Percentiles rank a stretch among this genome's conserved stretches.
Conservation (phyloP, 768 basidiomycete species). For the Amanita rimosa region DNA sequence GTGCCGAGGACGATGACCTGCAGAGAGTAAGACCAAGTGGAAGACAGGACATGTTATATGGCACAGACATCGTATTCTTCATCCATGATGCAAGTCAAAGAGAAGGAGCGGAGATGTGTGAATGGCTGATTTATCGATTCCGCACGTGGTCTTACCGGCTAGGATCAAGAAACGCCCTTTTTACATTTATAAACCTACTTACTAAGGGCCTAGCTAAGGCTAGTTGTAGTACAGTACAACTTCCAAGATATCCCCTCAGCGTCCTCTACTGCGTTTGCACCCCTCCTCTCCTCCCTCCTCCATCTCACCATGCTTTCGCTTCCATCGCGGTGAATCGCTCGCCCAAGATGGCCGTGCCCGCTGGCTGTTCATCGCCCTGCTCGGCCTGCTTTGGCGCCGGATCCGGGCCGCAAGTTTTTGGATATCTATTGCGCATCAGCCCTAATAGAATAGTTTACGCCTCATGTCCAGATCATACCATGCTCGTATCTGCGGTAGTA, state of each 20-base stretch:
- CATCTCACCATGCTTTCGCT: constrained; percentile 1
- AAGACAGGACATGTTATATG: background rate
- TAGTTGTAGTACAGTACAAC: background rate
- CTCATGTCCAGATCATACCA: constrained; percentile 23
- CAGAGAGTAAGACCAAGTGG: constrained; percentile 9
- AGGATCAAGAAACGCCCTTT: background rate
- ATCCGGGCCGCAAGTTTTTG: constrained; percentile 27
- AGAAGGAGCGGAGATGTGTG: background rate
- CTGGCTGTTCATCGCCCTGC: background rate
- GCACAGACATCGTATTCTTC: constrained; percentile 88
- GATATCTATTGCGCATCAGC: constrained; percentile 16
- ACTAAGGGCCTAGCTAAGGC: too few relatives aligned
- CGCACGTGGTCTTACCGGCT: constrained; percentile 6
- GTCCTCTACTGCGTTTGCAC: constrained; percentile 3
- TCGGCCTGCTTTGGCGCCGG: background rate
- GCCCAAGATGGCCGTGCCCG: constrained; percentile 5
- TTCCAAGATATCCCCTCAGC: background rate
- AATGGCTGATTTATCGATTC: constrained; percentile 4
- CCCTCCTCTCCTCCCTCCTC: background rate
- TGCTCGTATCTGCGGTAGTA: constrained; percentile 42
- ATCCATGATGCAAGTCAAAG: constrained; percentile 60
- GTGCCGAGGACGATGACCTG: constrained; percentile 92
- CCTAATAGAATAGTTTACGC: background rate
- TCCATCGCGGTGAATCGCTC: background rate
- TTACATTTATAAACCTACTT: too few relatives aligned